phyloP scores from a whole-genome alignment of 257 asterid species.

The Phtheirospermum japonicum region DNA sequence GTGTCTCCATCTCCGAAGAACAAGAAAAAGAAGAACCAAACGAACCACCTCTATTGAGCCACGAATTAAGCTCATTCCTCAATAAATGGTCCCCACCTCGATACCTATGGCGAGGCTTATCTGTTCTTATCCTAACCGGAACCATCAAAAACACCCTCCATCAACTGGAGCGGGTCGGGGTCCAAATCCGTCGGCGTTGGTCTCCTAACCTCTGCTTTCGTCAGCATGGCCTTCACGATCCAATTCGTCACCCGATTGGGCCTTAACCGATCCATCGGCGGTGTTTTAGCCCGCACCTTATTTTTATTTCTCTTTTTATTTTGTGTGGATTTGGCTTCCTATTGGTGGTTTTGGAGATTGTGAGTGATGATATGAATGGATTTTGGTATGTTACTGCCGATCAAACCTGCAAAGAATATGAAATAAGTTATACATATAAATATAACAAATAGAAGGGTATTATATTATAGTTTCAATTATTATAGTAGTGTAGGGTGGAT shows the following conservation, averaged over 20 bases:
- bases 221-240: constrained; percentile 97
- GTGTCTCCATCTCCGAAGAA: constrained; percentile 44
- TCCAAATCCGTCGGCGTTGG: constrained; percentile 94
- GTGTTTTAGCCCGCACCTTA: constrained; percentile 85
- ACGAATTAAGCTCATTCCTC: constrained; percentile 43
- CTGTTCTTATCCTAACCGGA: constrained; percentile 67
- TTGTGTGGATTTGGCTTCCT: not conserved
- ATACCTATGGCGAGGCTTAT: constrained; percentile 90
- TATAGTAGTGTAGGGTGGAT: too few relatives aligned
- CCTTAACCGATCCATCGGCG: constrained; percentile 86
- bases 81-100: constrained; percentile 84
- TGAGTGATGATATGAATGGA: too few relatives aligned
- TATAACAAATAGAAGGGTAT: too few relatives aligned
- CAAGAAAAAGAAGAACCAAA: constrained; percentile 42
- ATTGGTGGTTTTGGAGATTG: too few relatives aligned
- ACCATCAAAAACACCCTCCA: constrained; percentile 71
- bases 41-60: constrained; percentile 29
- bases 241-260: constrained; percentile 94
- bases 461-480: too few relatives aligned
- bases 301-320: not conserved
- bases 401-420: too few relatives aligned
- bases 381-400: too few relatives aligned
- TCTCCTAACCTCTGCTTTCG: constrained; percentile 81
- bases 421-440: too few relatives aligned
- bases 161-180: constrained; percentile 82